Evolutionary conservation across 176 grass and related monocot species (phyloP), one percentile per base, ranked within the genome.

Genomic region (Eragrostis nindensis): DNA sequence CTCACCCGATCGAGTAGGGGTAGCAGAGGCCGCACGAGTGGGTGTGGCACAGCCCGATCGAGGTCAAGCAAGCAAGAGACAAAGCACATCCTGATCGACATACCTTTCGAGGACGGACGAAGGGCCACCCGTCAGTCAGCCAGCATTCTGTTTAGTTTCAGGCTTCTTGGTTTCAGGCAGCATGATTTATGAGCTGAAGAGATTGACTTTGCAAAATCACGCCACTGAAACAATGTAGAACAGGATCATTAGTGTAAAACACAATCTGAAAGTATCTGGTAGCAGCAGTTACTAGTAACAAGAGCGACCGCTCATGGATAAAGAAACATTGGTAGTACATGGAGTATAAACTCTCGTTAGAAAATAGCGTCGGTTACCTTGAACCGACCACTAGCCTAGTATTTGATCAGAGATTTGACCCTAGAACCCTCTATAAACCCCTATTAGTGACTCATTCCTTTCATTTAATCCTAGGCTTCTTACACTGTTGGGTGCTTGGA

Each of bases 401-500:
- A 46, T 16, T 65, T 71, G 19, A 64, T 22, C 44, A 22, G 61
- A 86, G 47, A 80, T 92, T 90, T 89, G 81, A 91, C 85, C 88
- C 66, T 81, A 68, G 45, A 81, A 84, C 74, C 78, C 73, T 86
- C 77, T 70, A 71, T 49, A 76, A 82, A 61, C 57, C 77, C 87
- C 71, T 77, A 79, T 6, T 38, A 80, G 54, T 39, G 41, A 64
- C 38, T 17, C 66, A 47, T 57, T 68, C 24, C 41, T 78, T 57
- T 83, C 87, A 88, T 90, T 92, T 93, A 95, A 88, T 89, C 84
- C n/a, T n/a, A n/a, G 78, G 74, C 26, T 78, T 82, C 82, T 81
- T 87, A 74, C 64, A 75, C 83, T 91, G 96, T 88, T 99, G 61
- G 86, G 86, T 78, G 55, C 84, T 84, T 79, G 76, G 90, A 85